These are phyloP conservation scores for Phytophthora macrochlamydospora DNA, from an alignment of 352 stramenopile genomes.

Conservation along the genomic window DNA sequence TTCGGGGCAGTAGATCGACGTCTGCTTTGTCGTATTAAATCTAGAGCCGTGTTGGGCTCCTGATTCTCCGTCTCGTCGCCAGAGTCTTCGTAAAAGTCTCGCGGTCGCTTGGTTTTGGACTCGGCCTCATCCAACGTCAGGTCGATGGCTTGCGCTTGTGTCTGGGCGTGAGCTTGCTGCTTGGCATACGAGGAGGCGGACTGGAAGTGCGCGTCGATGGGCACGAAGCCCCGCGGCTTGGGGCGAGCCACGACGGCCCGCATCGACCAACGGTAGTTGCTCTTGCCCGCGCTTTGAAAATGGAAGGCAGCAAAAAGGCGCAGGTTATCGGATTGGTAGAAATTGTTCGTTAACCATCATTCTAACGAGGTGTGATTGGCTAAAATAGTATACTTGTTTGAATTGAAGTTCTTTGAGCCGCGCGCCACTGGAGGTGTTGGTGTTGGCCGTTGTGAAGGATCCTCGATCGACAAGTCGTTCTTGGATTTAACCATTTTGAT, in stretches of 20 bases:
- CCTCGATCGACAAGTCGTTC: too few species aligned
- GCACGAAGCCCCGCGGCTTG: constrained; percentile 36
- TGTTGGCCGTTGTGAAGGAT: too few species aligned
- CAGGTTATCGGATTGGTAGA: background rate
- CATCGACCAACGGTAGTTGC: background rate
- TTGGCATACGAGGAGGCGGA: constrained; percentile 20
- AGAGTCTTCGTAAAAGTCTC: constrained; percentile 65
- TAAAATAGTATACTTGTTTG: too few species aligned
- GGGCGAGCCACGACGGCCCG: background rate
- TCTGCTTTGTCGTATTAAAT: constrained; percentile 45
- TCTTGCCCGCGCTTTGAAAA: background rate
- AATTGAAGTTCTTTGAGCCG: too few species aligned
- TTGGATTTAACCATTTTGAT: too few species aligned
- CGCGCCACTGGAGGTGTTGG: too few species aligned
- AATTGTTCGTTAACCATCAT: background rate
- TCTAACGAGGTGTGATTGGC: too few species aligned
- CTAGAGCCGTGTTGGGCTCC: constrained; percentile 58
- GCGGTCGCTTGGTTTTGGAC: constrained; percentile 12
- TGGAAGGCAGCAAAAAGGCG: too few species aligned
- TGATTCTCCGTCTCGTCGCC: constrained; percentile 54
- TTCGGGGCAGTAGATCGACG: constrained; percentile 4
- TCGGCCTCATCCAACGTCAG: constrained; percentile 30
- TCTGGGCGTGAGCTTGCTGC: background rate
- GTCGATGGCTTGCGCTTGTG: constrained; percentile 48
- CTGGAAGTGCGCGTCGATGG: constrained; percentile 69